phyloP scores from a whole-genome alignment of 768 basidiomycete species.

The Grammothele lineata region DNA sequence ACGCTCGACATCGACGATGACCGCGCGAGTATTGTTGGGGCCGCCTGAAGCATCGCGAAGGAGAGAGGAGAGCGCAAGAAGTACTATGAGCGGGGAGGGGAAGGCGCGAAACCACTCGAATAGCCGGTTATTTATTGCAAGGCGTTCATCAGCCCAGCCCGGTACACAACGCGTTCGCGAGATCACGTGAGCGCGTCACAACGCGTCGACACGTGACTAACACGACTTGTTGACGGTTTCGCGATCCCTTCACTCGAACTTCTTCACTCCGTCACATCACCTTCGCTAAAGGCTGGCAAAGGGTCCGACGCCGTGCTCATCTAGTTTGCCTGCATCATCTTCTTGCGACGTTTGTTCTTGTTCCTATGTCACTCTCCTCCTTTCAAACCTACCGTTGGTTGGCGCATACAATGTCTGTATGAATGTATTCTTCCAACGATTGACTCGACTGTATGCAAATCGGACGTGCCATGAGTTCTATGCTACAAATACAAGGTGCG shows the following conservation, averaged over 20 bases:
- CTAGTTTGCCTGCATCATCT: too few species aligned
- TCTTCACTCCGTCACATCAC: too few species aligned
- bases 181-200: slow-evolving; percentile 10
- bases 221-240: slow-evolving; percentile 8
- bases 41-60: background rate
- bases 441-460: too few species aligned
- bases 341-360: too few species aligned
- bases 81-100: background rate
- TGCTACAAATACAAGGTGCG: background rate
- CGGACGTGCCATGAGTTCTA: too few species aligned
- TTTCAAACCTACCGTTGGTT: too few species aligned
- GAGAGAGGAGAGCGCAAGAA: background rate
- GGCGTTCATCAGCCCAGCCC: slow-evolving; percentile 11
- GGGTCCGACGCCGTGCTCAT: too few species aligned
- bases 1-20: slow-evolving; percentile 56
- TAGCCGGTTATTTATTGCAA: slow-evolving; percentile 13
- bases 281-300: too few species aligned
- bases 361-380: too few species aligned
- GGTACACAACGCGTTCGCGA: slow-evolving; percentile 13
- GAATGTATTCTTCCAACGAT: too few species aligned
- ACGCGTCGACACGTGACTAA: slow-evolving; percentile 11
- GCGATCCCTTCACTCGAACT: too few species aligned
- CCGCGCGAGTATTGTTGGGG: slow-evolving; percentile 35
- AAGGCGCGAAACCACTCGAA: background rate
- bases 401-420: too few species aligned